Base-by-base conservation (phyloP, 306 rosid genomes). In the Vigna mungo region DNA sequence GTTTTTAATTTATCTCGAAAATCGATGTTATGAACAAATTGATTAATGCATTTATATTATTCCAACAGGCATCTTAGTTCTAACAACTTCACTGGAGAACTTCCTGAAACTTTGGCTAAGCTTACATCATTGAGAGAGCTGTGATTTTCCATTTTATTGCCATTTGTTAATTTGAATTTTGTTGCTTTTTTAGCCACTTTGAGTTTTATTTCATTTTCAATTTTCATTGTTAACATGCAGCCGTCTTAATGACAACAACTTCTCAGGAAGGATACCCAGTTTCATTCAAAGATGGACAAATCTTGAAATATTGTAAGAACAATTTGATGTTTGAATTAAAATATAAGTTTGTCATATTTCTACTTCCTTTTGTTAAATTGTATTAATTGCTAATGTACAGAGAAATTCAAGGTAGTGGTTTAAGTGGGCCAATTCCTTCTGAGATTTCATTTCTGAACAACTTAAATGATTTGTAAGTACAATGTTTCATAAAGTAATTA, bases 371-470 rank as follows among this genome's bases (percentile, higher is more conserved):
- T 16, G 16, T 1, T 68, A 0, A 30, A 30, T 30, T 30, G 39
- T 13, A 4, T 10, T 7, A 68, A 23, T 30, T 14, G 27, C 72
- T 37, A 27, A 53, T 53, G 21, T 65, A 72, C 90, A 89, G 97
- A 18, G 9, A 8, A 25, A 85, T 89, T 76, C 92, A 92, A 52
- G 97, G 85, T 9, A 87, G 90, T 75, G 91, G 92, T 44, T 82
- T 93, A 76, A 90, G 76, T 4, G 94, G 97, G 23, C 96, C 94
- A 10, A 88, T 93, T 84, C 97, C 93, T 72, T 32, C 68, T 9
- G 74, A 36, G 80, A 86, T 93, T 79, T 81, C 86, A 77, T 25
- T 0, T 48, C 68, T 88, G 77, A 61, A 37, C 11, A 80, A 52
- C 2, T 61, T 93, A 65, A 11, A 18, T 0, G 82, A 86, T 71